phyloP scores from a whole-genome alignment of 148 eudicot genomes.

The Cornus kousa region DNA sequence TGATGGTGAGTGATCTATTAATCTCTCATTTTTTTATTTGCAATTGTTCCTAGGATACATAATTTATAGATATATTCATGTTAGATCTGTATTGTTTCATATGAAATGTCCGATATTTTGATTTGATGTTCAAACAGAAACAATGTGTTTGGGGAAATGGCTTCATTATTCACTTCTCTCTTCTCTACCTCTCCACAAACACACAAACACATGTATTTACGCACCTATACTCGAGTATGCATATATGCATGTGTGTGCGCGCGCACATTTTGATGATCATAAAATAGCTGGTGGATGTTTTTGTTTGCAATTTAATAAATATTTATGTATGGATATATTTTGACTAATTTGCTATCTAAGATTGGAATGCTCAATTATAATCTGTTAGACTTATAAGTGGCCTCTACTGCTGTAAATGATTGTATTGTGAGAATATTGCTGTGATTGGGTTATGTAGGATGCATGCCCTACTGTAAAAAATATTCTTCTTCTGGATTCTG shows the following conservation, averaged over 20 bases:
- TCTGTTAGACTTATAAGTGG: background rate
- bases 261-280: background rate
- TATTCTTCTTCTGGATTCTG: constrained; percentile 77
- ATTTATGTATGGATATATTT: too few relatives aligned
- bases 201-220: background rate
- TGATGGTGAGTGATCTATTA: background rate
- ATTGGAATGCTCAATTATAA: too few relatives aligned
- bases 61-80: too few relatives aligned
- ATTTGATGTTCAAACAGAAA: background rate
- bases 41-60: too few relatives aligned
- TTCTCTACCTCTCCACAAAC: background rate
- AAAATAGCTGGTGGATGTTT: background rate
- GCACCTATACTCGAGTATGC: background rate
- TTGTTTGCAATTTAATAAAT: background rate
- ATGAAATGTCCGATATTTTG: background rate
- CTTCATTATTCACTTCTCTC: background rate
- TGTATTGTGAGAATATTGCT: background rate
- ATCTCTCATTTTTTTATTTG: background rate
- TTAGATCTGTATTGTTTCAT: background rate
- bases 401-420: background rate
- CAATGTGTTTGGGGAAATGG: background rate
- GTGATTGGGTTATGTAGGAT: constrained; percentile 45
- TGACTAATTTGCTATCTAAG: too few relatives aligned
- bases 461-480: constrained; percentile 69
- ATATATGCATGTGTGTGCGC: background rate